Conservation (phyloP, 495 filamentous ascomycete species). For the Filosporella fistucella region DNA sequence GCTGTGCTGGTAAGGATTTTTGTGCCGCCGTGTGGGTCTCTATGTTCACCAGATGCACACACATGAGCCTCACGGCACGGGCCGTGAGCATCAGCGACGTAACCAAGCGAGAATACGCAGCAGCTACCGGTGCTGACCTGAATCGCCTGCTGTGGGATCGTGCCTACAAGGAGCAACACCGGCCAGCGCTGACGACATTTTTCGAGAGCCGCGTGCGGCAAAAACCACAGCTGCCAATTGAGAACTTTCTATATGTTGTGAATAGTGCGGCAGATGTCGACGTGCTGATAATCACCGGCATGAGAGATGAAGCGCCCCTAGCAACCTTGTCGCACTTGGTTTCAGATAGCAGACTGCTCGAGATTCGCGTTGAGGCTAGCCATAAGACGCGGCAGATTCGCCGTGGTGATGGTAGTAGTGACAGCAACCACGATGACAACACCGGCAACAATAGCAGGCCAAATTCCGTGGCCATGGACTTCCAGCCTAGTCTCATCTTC, state of each 20-base stretch:
- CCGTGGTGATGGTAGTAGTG: conserved; percentile 25
- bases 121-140: conserved; percentile 44
- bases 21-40: conserved; percentile 52
- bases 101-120: conserved; percentile 56
- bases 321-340: conserved; percentile 50
- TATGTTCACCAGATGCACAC: conserved; percentile 27
- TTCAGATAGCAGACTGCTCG: conserved; percentile 48
- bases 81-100: conserved; percentile 55
- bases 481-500: conserved; percentile 45
- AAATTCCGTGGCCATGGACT: conserved; percentile 29
- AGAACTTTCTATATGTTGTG: conserved; percentile 52
- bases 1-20: conserved; percentile 56
- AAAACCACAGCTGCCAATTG: conserved; percentile 45
- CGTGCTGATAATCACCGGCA: conserved; percentile 59
- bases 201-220: conserved; percentile 42
- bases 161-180: conserved; percentile 59
- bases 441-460: conserved; percentile 26
- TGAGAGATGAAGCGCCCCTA: conserved; percentile 61
- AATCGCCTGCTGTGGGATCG: conserved; percentile 46
- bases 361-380: conserved; percentile 46
- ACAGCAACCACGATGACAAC: conserved; percentile 21
- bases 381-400: conserved; percentile 38
- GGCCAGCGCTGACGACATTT: conserved; percentile 47
- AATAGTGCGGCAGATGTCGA: conserved; percentile 39
- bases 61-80: conserved; percentile 35